Evolutionary conservation across 495 filamentous ascomycete species (phyloP), one percentile per base, ranked within the genome.

Genomic region (Penicillium simplicissimum): DNA sequence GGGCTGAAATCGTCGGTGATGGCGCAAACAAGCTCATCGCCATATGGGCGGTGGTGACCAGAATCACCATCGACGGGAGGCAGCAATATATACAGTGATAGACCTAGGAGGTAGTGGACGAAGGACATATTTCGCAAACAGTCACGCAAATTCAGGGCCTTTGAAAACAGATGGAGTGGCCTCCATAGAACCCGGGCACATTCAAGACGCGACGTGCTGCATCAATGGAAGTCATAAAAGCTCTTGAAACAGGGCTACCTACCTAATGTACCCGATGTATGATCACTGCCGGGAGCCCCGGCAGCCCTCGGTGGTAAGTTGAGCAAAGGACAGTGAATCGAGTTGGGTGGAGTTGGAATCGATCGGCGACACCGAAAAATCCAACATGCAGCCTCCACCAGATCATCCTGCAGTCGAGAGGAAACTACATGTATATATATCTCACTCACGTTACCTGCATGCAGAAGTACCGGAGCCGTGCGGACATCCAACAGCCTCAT

Each of bases 11-110:
- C 15, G 40, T 35, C 7, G 40, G 17, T 23, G 52, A 56, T 53
- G 56, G 28, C 35, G 52, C 40, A 66, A 47, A 67, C 35, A 63
- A 53, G 58, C 47, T 58, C 55, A 57, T 58, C 7, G n/a, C n/a
- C n/a, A n/a, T n/a, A n/a, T n/a, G 53, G 52, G 53, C 47, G 23
- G 3, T 25, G 23, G 23, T 1, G 23, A 25, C 1, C 23, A 3
- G 23, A 25, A 25, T 25, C 23, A 25, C 23, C 23, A 25, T 25
- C 23, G 23, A n/a, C n/a, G n/a, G n/a, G n/a, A 25, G 23, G 23
- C 23, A 25, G 3, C 23, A 25, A 25, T 25, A 25, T 25, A 3
- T 25, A 25, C 23, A 25, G 23, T 25, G 23, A 25, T 25, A 25
- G 23, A 25, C 23, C 23, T 25, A 25, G 23, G 23, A 25, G 23